Evolutionary conservation across 2,329 filamentous ascomycete species (phyloP), one percentile per base, ranked within the genome.

Genomic region (Orbilia javanica): DNA sequence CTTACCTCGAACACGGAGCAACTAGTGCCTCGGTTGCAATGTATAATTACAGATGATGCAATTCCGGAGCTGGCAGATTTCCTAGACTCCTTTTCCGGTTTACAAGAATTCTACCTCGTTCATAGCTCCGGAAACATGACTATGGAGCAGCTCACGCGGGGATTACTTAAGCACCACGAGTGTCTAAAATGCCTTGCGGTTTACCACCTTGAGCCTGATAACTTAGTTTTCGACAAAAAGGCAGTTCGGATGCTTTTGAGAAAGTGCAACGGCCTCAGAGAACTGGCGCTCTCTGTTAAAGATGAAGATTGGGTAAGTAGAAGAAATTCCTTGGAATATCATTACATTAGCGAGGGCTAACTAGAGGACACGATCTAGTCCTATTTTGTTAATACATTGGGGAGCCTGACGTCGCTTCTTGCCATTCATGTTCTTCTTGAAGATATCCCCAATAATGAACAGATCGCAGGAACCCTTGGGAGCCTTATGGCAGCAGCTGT

Each of bases 91-190:
- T 79, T 79, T 36, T 74, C 69, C 2, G 75, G 75, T 0, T 50
- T 79, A 48, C 75, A 79, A 25, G 75, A 79, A 34, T 79, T 79
- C 27, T 79, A 79, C 20, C 69, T 79, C 31, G 75, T 79, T 22
- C 75, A 79, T 39, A 79, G 75, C 31, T 79, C 75, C 4, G 75
- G 75, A 4, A 79, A 74, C 39, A 79, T 79, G 75, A 79, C 75
- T 5, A 69, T 79, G 67, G 75, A 79, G 48, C 70, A 73, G 22
- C 68, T 79, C 27, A 79, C 75, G 8, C 63, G 70, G 0, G 75
- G 75, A 3, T 44, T 79, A 3, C 42, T 79, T 15, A 79, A 79
- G 34, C 75, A 79, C 52, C 55, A 79, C 22, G 75, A 79, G 44
- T 79, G 75, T 25, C 34, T 79, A 39, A 79, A 74, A 31, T 79